Conservation (phyloP, 176 grass and related monocot species). For the Luzula sylvatica region DNA sequence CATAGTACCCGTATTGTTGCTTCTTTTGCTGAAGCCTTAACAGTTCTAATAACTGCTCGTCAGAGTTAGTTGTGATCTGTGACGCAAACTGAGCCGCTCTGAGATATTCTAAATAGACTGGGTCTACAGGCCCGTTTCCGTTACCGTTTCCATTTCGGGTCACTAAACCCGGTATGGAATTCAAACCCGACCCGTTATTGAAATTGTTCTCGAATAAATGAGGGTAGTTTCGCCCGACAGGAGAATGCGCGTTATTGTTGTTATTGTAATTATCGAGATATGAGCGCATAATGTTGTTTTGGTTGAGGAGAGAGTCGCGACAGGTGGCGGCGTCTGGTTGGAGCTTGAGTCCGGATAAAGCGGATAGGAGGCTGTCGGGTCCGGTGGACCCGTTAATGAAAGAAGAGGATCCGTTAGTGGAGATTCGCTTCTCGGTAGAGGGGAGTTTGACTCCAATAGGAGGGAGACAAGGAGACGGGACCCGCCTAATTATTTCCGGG, state of each 20-base stretch:
- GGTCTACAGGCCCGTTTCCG: constrained; percentile 39
- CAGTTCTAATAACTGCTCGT: constrained; percentile 34
- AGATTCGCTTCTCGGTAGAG: constrained; percentile 41
- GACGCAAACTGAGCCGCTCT: constrained; percentile 15
- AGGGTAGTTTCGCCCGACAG: constrained; percentile 1
- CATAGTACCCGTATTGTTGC: constrained; percentile 40
- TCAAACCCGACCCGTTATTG: constrained; percentile 27
- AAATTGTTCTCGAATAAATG: constrained; percentile 3
- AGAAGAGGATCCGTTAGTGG: constrained; percentile 39
- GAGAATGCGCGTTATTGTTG: constrained; percentile 7
- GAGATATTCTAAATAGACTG: constrained; percentile 44
- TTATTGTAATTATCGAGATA: not conserved
- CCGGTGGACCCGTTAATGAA: constrained; percentile 40
- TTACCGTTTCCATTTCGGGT: constrained; percentile 39
- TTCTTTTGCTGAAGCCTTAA: constrained; percentile 53
- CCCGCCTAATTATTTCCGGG: constrained; percentile 51
- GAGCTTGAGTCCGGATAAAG: constrained; percentile 64
- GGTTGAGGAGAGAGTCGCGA: not conserved
- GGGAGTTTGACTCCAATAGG: constrained; percentile 65
- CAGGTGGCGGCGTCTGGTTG: constrained; percentile 12
- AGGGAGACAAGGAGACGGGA: constrained; percentile 46
- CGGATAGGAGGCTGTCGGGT: constrained; percentile 40
- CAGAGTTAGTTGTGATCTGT: constrained; percentile 39
- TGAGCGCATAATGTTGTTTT: not conserved
- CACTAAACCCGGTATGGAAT: constrained; percentile 32